These are phyloP conservation scores for Penicillium italicum DNA, from an alignment of 2,329 filamentous ascomycete species.

Conservation along the genomic window DNA sequence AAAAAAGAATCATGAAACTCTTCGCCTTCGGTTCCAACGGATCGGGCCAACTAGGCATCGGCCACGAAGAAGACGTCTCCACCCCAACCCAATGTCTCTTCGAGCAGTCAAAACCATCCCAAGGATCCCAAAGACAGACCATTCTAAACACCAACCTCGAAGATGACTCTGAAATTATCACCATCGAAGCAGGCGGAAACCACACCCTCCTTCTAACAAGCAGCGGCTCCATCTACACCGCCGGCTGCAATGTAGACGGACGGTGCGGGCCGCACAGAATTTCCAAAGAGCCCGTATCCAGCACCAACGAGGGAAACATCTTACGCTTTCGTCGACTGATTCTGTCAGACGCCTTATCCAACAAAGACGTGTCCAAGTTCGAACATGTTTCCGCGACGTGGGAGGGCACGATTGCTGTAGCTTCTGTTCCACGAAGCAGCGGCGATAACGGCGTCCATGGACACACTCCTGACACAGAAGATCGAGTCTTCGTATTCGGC, in stretches of 20 bases:
- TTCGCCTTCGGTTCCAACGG: conserved; percentile 74
- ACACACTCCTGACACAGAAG: conserved; percentile 10
- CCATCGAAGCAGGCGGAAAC: conserved; percentile 70
- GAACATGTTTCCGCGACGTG: conserved; percentile 67
- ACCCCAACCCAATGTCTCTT: conserved; percentile 63
- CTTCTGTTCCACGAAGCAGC: conserved; percentile 10
- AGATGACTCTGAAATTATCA: conserved; percentile 16
- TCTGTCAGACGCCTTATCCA: conserved; percentile 13
- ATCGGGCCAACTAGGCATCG: conserved; percentile 69
- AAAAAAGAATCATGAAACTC: conserved; percentile 39
- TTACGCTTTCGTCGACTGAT: conserved; percentile 29
- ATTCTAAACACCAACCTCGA: not conserved
- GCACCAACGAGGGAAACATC: conserved; percentile 8
- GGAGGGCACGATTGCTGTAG: conserved; percentile 66
- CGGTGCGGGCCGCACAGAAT: conserved; percentile 36
- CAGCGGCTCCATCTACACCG: conserved; percentile 59
- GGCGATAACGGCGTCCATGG: not conserved
- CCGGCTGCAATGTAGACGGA: conserved; percentile 57
- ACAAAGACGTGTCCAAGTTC: conserved; percentile 30
- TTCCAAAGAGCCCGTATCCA: not conserved
- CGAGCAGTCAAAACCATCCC: conserved; percentile 20
- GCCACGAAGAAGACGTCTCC: conserved; percentile 67
- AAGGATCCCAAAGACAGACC: conserved; percentile 15
- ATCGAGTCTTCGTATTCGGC: conserved; percentile 60
- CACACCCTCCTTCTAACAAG: conserved; percentile 73